These are phyloP conservation scores for Russula sp. DNA, from an alignment of 768 basidiomycete species.

Conservation along the genomic window DNA sequence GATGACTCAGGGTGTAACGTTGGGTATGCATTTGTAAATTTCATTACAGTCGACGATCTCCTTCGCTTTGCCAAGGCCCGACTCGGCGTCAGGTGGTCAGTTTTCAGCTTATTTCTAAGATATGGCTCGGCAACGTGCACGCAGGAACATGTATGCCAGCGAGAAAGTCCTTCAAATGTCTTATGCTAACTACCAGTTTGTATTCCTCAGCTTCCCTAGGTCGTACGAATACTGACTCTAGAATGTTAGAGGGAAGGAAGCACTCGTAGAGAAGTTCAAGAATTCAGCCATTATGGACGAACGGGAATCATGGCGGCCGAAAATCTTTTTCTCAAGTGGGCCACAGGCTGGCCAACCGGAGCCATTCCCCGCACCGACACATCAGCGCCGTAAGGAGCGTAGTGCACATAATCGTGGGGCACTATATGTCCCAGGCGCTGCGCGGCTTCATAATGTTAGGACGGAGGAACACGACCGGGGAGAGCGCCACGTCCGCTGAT, in stretches of 20 bases:
- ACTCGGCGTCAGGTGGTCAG: slow-evolving; percentile 77
- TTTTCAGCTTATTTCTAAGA: slow-evolving; percentile 5
- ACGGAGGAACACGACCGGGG: slow-evolving; percentile 10
- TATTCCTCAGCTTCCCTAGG: slow-evolving; percentile 11
- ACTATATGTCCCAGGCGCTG: slow-evolving; percentile 40
- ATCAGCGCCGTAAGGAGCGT: slow-evolving; percentile 75
- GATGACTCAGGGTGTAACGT: slow-evolving; percentile 58
- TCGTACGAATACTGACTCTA: neutral
- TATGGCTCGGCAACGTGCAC: neutral
- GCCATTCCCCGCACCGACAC: slow-evolving; percentile 77
- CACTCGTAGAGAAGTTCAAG: slow-evolving; percentile 86
- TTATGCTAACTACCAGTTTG: slow-evolving; percentile 88
- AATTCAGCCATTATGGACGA: slow-evolving; percentile 90
- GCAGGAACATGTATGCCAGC: slow-evolving; percentile 86
- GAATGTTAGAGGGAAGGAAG: slow-evolving; percentile 68
- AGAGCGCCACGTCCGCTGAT: neutral
- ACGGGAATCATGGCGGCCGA: slow-evolving; percentile 72
- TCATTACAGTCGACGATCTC: slow-evolving; percentile 71
- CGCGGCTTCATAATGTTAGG: slow-evolving; percentile 10
- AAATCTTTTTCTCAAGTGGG: slow-evolving; percentile 77
- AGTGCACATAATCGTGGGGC: slow-evolving; percentile 72
- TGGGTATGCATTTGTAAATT: slow-evolving; percentile 86
- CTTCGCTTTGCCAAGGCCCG: slow-evolving; percentile 64
- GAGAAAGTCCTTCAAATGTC: slow-evolving; percentile 89
- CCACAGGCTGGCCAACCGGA: slow-evolving; percentile 66